Conservation (phyloP, 1,284 basidiomycete species). For the Puccinia coronata region DNA sequence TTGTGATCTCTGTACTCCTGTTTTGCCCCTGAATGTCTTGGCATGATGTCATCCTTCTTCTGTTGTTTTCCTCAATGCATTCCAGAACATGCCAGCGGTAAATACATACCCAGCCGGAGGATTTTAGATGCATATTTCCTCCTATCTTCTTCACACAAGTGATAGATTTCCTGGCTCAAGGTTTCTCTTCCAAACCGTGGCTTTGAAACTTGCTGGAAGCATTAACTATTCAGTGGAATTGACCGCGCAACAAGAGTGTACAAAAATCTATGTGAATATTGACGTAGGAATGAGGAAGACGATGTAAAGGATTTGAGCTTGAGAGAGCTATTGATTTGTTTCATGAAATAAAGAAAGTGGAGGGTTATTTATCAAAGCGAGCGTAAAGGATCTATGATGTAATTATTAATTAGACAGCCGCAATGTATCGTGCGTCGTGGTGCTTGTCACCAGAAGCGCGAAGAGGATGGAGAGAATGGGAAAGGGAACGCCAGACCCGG, state of each 20-base stretch:
- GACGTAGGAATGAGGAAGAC: neutral
- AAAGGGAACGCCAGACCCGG: neutral
- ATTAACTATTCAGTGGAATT: neutral
- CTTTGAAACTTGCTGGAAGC: neutral
- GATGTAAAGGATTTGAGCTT: neutral
- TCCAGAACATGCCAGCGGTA: too few species aligned
- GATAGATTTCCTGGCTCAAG: too few species aligned
- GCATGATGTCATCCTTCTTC: too few species aligned
- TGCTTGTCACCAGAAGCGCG: neutral
- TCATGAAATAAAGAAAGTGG: neutral
- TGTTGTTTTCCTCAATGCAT: too few species aligned
- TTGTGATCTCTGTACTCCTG: too few species aligned
- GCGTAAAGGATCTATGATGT: neutral
- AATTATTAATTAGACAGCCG: neutral
- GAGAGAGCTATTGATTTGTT: neutral
- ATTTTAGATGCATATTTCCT: too few species aligned
- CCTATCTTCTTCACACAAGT: too few species aligned
- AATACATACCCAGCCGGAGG: too few species aligned
- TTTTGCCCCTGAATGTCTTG: too few species aligned
- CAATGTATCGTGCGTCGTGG: neutral
- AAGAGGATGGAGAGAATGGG: neutral
- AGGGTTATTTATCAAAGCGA: neutral
- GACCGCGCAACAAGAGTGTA: neutral
- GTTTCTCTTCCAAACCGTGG: too few species aligned
- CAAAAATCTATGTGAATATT: neutral